Evolutionary conservation across 306 rosid species (phyloP).

Genomic region (Medicago lupulina): DNA sequence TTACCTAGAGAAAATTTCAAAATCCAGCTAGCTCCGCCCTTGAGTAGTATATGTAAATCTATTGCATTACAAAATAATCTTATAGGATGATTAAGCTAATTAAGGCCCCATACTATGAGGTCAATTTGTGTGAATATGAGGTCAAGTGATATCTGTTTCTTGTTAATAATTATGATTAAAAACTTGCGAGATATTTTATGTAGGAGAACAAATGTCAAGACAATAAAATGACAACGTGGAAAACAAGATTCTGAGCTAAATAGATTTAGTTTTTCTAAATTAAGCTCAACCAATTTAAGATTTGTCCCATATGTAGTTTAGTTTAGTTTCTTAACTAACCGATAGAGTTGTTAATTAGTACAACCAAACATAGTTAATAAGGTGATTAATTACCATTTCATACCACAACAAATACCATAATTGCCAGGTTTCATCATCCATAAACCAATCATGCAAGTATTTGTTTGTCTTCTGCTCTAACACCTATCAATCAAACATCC

Average conservation of each 20-base stretch:
- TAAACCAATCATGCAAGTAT: neutral
- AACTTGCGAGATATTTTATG: neutral
- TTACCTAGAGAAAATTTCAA: too few relatives aligned
- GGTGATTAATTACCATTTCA: constrained; percentile 42
- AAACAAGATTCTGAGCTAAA: constrained; percentile 7
- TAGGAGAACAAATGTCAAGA: neutral
- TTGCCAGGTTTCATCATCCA: constrained; percentile 7
- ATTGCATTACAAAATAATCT: neutral
- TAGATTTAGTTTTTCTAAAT: constrained; percentile 48
- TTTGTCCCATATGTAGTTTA: neutral
- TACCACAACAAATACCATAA: constrained; percentile 38
- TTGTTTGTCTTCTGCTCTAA: neutral
- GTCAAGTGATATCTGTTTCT: neutral
- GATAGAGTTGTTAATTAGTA: neutral
- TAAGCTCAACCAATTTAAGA: constrained; percentile 46
- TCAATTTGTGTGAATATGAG: neutral
- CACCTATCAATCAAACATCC: neutral
- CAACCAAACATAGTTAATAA: constrained; percentile 36
- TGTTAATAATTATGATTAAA: neutral
- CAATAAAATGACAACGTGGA: neutral
- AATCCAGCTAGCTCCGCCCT: too few relatives aligned
- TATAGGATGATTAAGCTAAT: neutral
- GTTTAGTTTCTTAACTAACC: constrained; percentile 41
- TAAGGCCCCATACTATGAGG: neutral
- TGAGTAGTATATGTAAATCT: too few relatives aligned